Percentiles rank a stretch among this genome's conserved stretches.
These are phyloP conservation scores for Harringtonia aguacate DNA, from an alignment of 2,329 filamentous ascomycete genomes.

Conservation along the genomic window DNA sequence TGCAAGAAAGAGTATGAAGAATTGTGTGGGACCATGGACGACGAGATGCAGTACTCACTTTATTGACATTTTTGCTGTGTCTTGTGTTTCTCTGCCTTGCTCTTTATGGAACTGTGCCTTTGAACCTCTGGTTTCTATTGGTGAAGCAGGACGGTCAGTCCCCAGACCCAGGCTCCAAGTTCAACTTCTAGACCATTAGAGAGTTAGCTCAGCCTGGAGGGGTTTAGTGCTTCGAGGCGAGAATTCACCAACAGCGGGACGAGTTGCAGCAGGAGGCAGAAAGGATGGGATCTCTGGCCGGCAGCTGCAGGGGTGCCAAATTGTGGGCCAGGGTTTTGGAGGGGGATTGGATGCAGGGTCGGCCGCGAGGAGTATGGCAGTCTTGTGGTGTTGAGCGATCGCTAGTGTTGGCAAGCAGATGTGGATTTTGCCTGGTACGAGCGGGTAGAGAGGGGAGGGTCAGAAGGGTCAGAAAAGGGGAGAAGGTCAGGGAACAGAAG, in stretches of 20 bases:
- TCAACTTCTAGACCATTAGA: neutral
- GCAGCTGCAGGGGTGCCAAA: too few relatives aligned
- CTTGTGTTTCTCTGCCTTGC: neutral
- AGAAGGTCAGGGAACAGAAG: conserved; percentile 8
- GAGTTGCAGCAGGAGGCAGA: too few relatives aligned
- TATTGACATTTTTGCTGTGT: conserved; percentile 4
- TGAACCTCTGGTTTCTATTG: neutral
- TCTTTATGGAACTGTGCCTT: neutral
- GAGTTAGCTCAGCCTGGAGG: neutral
- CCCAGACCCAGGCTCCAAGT: neutral
- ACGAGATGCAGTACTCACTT: conserved; percentile 2
- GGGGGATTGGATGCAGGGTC: neutral
- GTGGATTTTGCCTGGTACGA: neutral
- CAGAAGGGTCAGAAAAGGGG: conserved; percentile 1
- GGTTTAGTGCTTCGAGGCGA: neutral
- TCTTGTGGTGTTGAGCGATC: too few relatives aligned
- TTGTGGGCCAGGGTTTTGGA: too few relatives aligned
- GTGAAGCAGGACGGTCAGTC: neutral
- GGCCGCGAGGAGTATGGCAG: too few relatives aligned
- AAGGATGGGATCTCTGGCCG: too few relatives aligned
- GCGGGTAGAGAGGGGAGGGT: conserved; percentile 1
- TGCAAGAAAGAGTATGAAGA: neutral
- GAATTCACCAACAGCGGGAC: too few relatives aligned
- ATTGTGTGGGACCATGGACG: neutral
- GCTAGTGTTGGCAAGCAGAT: too few relatives aligned